Evolutionary conservation across 2,329 filamentous ascomycete species (phyloP).

Genomic region (Fusarium agapanthi): DNA sequence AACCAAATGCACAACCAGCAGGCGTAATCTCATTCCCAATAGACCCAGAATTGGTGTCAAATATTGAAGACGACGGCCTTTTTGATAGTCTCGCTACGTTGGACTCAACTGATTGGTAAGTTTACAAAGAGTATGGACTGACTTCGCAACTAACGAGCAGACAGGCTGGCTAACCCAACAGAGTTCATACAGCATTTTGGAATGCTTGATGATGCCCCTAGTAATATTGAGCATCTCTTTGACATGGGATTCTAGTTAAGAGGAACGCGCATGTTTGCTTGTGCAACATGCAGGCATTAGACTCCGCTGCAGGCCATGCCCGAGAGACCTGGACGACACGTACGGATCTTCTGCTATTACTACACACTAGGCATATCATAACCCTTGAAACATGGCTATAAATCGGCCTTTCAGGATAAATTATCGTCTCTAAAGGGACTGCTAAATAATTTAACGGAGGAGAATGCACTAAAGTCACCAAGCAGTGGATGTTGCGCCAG

Average conservation of each 20-base stretch:
- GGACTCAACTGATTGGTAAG: conserved; percentile 1
- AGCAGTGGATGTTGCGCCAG: too few species aligned
- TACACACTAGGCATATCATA: background rate
- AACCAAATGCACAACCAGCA: background rate
- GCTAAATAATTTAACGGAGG: accelerated
- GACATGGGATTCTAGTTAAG: background rate
- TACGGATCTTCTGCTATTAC: too few species aligned
- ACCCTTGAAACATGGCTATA: accelerated
- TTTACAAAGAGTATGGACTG: accelerated
- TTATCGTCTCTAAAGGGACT: accelerated
- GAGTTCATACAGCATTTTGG: conserved; percentile 19
- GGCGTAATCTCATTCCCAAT: background rate
- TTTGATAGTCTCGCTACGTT: conserved; percentile 9
- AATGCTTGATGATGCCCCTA: background rate
- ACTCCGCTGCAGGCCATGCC: accelerated
- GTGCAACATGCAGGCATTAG: accelerated
- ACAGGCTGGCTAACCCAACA: conserved; percentile 6
- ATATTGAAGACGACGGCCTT: background rate
- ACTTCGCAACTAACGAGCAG: background rate
- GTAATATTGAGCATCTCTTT: background rate
- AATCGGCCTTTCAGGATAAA: too few species aligned
- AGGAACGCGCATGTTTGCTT: accelerated
- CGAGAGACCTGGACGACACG: accelerated
- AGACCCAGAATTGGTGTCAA: background rate
- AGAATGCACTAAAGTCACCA: accelerated